Evolutionary conservation across 306 rosid species (phyloP).

Genomic region (Coriaria nepalensis): DNA sequence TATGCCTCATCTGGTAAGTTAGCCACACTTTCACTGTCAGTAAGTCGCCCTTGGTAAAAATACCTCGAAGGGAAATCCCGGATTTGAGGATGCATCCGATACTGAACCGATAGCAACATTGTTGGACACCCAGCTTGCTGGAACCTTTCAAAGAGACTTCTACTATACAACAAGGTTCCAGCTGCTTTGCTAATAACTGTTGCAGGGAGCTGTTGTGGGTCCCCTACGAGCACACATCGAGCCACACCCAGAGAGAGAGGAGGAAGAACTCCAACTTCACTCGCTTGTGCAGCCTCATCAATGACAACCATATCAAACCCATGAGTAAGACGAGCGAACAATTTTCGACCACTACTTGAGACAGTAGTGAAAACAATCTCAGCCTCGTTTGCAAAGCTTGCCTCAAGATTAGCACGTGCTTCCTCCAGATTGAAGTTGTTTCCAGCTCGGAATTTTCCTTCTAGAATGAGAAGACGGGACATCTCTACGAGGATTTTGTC

Average conservation of each 20-base stretch:
- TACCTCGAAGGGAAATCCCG: conserved; percentile 95
- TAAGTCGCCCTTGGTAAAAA: conserved; percentile 90
- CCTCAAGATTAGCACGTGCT: conserved; percentile 93
- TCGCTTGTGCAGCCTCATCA: conserved; percentile 98
- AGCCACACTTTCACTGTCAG: conserved; percentile 77
- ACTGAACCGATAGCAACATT: conserved; percentile 89
- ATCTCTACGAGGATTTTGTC: conserved; percentile 85
- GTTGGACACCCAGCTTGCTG: conserved; percentile 95
- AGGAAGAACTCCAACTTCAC: conserved; percentile 92
- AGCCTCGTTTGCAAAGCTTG: conserved; percentile 97
- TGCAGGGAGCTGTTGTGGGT: conserved; percentile 99
- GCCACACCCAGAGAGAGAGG: conserved; percentile 98
- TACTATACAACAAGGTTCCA: conserved; percentile 87
- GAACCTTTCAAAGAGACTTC: conserved; percentile 95
- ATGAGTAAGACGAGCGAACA: conserved; percentile 93
- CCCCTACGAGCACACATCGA: conserved; percentile 96
- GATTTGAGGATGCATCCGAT: conserved; percentile 95
- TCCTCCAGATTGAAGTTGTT: conserved; percentile 84
- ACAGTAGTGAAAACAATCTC: conserved; percentile 96
- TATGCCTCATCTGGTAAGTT: conserved; percentile 72
- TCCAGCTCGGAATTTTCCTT: conserved; percentile 74
- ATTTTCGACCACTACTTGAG: conserved; percentile 94
- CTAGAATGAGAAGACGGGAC: conserved; percentile 82
- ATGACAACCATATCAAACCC: conserved; percentile 99
- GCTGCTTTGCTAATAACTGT: conserved; percentile 99